Conservation (phyloP, 2,329 filamentous ascomycete species). For the Talaromyces sp. region DNA sequence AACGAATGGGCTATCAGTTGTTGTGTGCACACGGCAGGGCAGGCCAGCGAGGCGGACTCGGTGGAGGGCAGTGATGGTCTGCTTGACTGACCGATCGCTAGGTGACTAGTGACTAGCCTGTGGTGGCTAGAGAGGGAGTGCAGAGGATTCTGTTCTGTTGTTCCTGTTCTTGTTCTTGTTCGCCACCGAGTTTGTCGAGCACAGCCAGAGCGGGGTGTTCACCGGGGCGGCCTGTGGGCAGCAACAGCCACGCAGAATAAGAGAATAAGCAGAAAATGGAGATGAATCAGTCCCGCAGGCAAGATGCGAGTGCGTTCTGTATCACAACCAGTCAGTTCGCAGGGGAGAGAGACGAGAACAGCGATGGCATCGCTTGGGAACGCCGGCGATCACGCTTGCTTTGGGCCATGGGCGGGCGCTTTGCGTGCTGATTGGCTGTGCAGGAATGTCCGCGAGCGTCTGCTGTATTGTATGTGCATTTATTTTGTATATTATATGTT, state of each 20-base stretch:
- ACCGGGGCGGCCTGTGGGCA: no score
- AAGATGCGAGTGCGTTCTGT: no score
- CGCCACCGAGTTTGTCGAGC: not conserved
- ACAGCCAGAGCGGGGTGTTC: no score
- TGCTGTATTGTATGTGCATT: not conserved
- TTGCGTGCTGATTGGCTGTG: conserved; percentile 5
- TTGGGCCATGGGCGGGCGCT: conserved; percentile 1
- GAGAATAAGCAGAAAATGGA: no score
- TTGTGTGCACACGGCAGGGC: not conserved
- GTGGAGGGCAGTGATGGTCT: no score
- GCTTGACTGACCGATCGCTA: not conserved
- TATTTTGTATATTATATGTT: no score
- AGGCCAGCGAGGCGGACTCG: not conserved
- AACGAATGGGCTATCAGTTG: not conserved
- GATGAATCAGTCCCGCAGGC: no score
- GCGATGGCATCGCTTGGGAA: not conserved
- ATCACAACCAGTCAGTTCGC: no score
- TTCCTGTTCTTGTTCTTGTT: not conserved
- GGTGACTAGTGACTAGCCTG: not conserved
- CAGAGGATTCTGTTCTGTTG: no score
- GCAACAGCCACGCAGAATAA: no score
- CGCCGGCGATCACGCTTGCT: not conserved
- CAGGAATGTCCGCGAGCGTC: not conserved
- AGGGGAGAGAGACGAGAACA: not conserved
- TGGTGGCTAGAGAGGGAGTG: not conserved